Conservation (phyloP, 495 filamentous ascomycete genomes). For the Elaphomyces granulatus region DNA sequence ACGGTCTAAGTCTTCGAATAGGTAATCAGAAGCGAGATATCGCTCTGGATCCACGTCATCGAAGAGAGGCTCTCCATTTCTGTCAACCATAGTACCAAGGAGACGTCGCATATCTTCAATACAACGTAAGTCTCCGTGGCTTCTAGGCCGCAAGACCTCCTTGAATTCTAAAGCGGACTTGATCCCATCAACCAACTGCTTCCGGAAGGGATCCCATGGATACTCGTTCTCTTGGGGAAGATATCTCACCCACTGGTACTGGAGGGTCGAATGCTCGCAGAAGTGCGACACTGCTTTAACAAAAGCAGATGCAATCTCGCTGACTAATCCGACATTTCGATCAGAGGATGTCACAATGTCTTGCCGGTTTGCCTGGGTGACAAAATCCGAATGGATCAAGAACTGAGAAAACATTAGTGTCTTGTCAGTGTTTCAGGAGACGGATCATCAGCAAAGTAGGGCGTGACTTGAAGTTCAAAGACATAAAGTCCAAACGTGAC, state of each 20-base stretch:
- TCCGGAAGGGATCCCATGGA: conserved; percentile 7
- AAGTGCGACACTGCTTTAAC: conserved; percentile 14
- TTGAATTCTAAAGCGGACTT: background rate
- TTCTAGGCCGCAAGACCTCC: conserved; percentile 3
- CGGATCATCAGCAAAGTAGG: no score
- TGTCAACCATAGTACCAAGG: conserved; percentile 4
- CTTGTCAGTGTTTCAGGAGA: no score
- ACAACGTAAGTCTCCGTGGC: conserved; percentile 2
- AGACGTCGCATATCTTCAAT: conserved; percentile 6
- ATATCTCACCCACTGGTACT: conserved; percentile 16
- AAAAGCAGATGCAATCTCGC: conserved; percentile 13
- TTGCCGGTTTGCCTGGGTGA: conserved; percentile 28
- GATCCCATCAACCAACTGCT: conserved; percentile 5
- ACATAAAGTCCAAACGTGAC: conserved; percentile 84
- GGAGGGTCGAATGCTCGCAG: conserved; percentile 11
- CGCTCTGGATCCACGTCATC: conserved; percentile 7
- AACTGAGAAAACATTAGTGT: no score
- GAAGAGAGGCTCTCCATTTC: conserved; percentile 10
- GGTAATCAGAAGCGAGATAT: conserved; percentile 11
- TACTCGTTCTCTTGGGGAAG: conserved; percentile 7
- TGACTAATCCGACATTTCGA: conserved; percentile 11
- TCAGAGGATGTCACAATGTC: conserved; percentile 17
- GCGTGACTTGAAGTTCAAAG: no score
- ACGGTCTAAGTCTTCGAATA: conserved; percentile 3
- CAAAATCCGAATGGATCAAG: conserved; percentile 35